Evolutionary conservation across 2,329 filamentous ascomycete species (phyloP), one percentile per base, ranked within the genome.

Genomic region (Xenosphaeropsis pyriputrescens): DNA sequence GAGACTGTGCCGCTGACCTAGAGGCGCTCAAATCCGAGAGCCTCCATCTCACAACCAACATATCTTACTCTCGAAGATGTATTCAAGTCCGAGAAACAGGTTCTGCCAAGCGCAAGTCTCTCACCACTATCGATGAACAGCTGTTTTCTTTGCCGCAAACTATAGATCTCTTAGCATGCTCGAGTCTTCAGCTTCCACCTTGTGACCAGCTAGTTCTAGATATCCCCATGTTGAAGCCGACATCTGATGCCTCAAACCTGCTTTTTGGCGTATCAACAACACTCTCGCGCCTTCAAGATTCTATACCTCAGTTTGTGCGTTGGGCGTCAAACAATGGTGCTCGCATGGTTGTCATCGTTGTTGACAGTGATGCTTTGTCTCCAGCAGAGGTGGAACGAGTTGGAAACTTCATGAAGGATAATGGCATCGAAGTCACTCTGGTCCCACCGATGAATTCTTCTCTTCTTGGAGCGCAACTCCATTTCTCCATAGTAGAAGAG

Each of bases 241-340:
- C 40, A 34, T 38, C 42, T 15, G 46, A 52, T 18, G 45, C 45
- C 2, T 43, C 44, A 5, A 46, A 45, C 13, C 34, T 51, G 17
- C 43, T 44, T 5, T 51, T 51, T 33, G 48, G 49, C 6, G 46
- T 51, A 3, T 42, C 48, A 2, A 52, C 50, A 1, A 43, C 36
- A 11, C 29, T 45, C 18, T 18, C 39, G 5, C 47, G 50, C 14
- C 41, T 52, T 13, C 36, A 39, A 11, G 41, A 46, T 9, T 43
- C 48, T 2, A 36, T 47, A 13, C 38, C 43, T 2, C 45, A 50
- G 30, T 30, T 51, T 2, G 17, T 39, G n/a, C 50, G 50, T 38
- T 52, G 49, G 50, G 45, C 51, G 2, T 29, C 44, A 6, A 18
- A 41, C 15, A 43, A 45, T 9, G 38, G 36, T 3, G 35, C 39